Evolutionary conservation across 768 basidiomycete species (phyloP), one percentile per base, ranked within the genome.

Genomic region (Naganishia vishniacii): DNA sequence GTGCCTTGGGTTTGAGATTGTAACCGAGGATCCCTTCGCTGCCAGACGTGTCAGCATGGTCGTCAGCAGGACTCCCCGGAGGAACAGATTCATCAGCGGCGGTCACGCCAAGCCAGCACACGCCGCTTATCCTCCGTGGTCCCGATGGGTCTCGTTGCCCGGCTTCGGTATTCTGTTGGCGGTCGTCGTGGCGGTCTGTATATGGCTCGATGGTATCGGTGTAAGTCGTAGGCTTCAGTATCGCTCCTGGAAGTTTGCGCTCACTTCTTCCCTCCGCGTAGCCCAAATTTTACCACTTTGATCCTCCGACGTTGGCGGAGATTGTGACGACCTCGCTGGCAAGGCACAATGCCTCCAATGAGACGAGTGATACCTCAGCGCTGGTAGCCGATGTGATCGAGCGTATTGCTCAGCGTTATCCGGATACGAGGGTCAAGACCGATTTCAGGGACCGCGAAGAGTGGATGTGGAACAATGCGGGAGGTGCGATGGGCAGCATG

Each of bases 391-490:
- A 91, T 76, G 91, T 98, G 68, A 80, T 93, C 63, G 72, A 83
- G 28, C 89, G 91, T 76, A 86, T 98, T 67, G 86, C 86, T 7
- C 76, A 79, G 16, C 85, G 84, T 0, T 87, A 92, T 74, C 84
- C 89, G 0, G 71, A 82, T 49, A 80, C 80, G 31, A 66, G 72
- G 32, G 73, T 79, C 69, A 68, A 71, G 46, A 76, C 72, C 44
- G 68, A 77, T 67, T 75, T 72, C 40, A 32, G 61, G 28, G 67
- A 78, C 65, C 74, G 82, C 23, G 80, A 80, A 40, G 92, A 97
- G 72, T 97, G 94, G 94, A 84, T 95, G 26, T 88, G 94, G 79
- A 97, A 86, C 81, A 98, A 97, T 71, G 93, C 94, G 0, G 95
- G 93, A 12, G 95, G 95, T 65, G 92, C 92, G 0, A 97, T 94